Base-by-base conservation (phyloP, 208 protist genomes). In the Wallacemonas sp. region DNA sequence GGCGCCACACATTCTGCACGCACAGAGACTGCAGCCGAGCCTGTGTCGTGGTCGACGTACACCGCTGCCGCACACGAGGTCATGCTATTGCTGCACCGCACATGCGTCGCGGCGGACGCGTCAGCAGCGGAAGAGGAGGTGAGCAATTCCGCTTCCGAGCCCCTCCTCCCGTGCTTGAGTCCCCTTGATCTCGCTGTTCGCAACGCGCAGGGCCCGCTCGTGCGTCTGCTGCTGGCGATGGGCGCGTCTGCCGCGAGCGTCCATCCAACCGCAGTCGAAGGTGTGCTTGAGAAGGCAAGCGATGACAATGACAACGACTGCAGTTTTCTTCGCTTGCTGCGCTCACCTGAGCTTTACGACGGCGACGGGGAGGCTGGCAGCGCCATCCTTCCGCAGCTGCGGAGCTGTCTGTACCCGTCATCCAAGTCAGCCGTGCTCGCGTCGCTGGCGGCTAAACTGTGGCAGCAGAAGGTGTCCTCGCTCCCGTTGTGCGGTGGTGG, bases 391-490 rank as follows among this genome's bases (percentile, higher is more conserved):
- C 30, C 34, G 26, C 52, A 58, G 52, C 26, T 58, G 16, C 30
- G 52, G 29, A 9, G 29, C 16, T 58, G 52, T 24, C 30, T 58
- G 12, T 58, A 58, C 52, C 34, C 52, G 5, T 43, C 52, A 8
- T 58, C 52, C 16, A 33, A 41, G n/a, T 6, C 52, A 16, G 14
- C 14, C 19, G 6, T 58, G 9, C 76, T 89, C 11, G 76, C 79
- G 2, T 62, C 69, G 21, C 39, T 78, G 14, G 70, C 80, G 49
- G 44, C 47, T 32, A 71, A 74, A 21, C 63, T 89, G 30, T 83
- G 83, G 79, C 70, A 12, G 6, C 79, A 83, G 55, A 78, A 80
- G 63, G 72, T 80, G 26, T 52, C 34, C 29, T 56, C 57, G 2
- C 30, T 70, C 19, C n/a, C 32, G 1, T 47, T 41, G 8, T 39